Base-by-base conservation (phyloP, 2,329 filamentous ascomycete genomes). In the Aspergillus versicolor region DNA sequence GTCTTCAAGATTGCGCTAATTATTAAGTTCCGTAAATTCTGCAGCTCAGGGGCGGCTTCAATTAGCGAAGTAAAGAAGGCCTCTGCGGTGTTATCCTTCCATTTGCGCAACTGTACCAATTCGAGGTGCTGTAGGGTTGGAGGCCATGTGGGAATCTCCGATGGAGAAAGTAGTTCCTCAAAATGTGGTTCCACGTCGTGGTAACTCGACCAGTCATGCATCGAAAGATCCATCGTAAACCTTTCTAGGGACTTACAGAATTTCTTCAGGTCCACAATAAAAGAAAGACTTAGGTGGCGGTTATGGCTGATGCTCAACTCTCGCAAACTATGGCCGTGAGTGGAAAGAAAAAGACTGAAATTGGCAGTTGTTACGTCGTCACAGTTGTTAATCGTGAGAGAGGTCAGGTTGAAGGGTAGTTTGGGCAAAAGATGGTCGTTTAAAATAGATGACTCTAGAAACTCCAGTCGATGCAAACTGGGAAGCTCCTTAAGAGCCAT, bases 1-100 rank as follows among this genome's bases (percentile, higher is more conserved):
- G 89, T 87, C 67, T 92, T 86, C 47, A 97, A 79, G 72, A 91
- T 93, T 1, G 88, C 87, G 66, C 88, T 90, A 63, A 97, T 83
- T 1, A 84, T 81, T 11, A 97, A 77, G 43, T 82, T 80, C 8
- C 91, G 87, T 22, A 97, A 81, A 57, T 85, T 77, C 0, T 81
- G 84, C 21, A 97, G 72, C 3, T 82, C 74, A 1, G 81, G 77
- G 0, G 92, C 91, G 49, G 84, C 85, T 57, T 92, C 82, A 21
- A 93, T 82, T 2, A 97, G 79, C 15, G 91, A 94, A 41, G 84
- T 82, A 64, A 97, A 89, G 65, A 97, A 90, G 56, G 85, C 86
- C 64, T 90, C 85, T 0, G 91, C 91, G 0, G 86, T 84, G 34
- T 83, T 80, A 1, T 84, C 81, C 12, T 82, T 82, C 86, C 89